phyloP scores from a whole-genome alignment of 768 basidiomycete genomes.

The Podaxis carcinomalis region DNA sequence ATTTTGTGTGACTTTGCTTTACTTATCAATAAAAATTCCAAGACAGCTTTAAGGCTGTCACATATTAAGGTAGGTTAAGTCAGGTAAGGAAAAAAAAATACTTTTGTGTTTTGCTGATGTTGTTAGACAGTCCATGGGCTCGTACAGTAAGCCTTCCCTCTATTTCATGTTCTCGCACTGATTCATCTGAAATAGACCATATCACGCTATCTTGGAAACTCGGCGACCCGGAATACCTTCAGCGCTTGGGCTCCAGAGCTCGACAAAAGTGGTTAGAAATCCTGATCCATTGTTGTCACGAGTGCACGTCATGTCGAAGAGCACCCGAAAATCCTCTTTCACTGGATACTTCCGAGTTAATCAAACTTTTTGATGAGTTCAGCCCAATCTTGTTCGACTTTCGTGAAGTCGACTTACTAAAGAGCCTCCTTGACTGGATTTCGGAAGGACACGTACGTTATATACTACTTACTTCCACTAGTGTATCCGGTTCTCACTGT shows the following conservation, averaged over 20 bases:
- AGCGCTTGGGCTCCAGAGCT: neutral
- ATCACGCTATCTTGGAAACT: neutral
- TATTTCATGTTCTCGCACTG: neutral
- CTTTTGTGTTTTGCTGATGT: too few species aligned
- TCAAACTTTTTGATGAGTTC: neutral
- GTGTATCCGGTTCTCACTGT: neutral
- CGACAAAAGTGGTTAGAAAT: neutral
- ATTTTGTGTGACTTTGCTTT: too few species aligned
- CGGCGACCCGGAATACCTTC: neutral
- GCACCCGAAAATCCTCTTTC: neutral
- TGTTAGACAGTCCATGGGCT: neutral
- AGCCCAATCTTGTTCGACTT: neutral
- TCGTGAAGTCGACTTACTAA: too few species aligned
- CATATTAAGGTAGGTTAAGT: too few species aligned
- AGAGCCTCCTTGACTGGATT: neutral
- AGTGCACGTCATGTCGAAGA: neutral
- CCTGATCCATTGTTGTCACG: neutral
- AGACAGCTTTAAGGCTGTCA: too few species aligned
- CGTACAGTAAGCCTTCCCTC: too few species aligned
- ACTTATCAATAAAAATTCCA: too few species aligned
- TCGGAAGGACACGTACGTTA: neutral
- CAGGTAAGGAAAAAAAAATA: too few species aligned
- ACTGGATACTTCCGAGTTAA: neutral
- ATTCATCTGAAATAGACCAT: neutral
- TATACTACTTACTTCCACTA: neutral